Evolutionary conservation across 2,329 filamentous ascomycete species (phyloP).

Genomic region (Fusarium armeniacum): DNA sequence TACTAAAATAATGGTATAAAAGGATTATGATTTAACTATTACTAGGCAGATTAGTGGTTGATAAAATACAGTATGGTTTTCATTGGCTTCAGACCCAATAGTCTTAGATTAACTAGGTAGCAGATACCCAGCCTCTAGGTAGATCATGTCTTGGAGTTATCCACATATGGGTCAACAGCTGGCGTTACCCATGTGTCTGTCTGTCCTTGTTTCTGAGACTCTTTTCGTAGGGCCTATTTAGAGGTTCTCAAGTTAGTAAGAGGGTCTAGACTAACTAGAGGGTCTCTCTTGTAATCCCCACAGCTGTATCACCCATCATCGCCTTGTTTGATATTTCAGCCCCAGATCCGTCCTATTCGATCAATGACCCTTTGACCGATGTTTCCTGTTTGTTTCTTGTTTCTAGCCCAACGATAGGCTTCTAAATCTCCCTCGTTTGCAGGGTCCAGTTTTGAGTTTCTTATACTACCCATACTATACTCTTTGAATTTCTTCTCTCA

Average conservation of each 20-base stretch:
- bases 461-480: neutral
- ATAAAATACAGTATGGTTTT: neutral
- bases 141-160: slow-evolving; percentile 6
- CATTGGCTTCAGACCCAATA: neutral
- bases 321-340: slow-evolving; percentile 4
- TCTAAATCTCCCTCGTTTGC: neutral
- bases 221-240: neutral
- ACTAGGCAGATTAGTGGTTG: neutral
- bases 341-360: slow-evolving; percentile 13
- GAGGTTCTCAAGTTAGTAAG: neutral
- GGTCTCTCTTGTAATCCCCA: slow-evolving; percentile 17
- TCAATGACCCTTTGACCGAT: slow-evolving; percentile 34
- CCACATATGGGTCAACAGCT: slow-evolving; percentile 8
- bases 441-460: neutral
- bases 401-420: neutral
- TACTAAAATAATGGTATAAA: neutral
- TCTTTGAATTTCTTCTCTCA: neutral
- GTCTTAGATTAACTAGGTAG: neutral
- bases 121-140: neutral
- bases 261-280: neutral
- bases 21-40: neutral
- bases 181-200: slow-evolving; percentile 12
- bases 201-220: slow-evolving; percentile 18
- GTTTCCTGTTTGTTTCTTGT: neutral
- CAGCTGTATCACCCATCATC: slow-evolving; percentile 18